A percentile compares a stretch with the other conserved stretches of the same genome.
These are phyloP conservation scores for Hypoxylon sp. DNA, from an alignment of 2,329 filamentous ascomycete genomes.

Conservation along the genomic window DNA sequence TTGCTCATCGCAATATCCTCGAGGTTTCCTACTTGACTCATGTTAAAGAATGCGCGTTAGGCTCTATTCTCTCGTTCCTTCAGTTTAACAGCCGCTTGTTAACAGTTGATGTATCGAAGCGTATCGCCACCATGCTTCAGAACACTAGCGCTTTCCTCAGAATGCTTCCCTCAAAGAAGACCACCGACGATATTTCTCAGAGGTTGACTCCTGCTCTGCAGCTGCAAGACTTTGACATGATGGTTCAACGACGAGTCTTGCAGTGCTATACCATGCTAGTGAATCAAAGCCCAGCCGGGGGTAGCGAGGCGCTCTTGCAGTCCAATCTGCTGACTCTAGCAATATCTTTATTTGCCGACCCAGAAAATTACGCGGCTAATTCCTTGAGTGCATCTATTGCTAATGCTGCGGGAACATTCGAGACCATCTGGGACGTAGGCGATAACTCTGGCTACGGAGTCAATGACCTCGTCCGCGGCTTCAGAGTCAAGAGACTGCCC, in stretches of 20 bases:
- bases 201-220: constrained; percentile 88
- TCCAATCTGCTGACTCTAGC: constrained; percentile 92
- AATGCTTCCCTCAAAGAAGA: constrained; percentile 85
- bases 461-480: constrained; percentile 85
- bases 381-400: constrained; percentile 93
- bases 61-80: constrained; percentile 91
- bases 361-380: constrained; percentile 87
- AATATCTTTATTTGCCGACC: constrained; percentile 92
- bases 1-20: constrained; percentile 83
- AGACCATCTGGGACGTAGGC: constrained; percentile 93
- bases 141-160: constrained; percentile 93
- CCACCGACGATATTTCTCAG: constrained; percentile 87
- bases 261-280: constrained; percentile 96
- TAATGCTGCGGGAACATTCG: constrained; percentile 88
- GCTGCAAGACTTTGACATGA: constrained; percentile 89
- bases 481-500: constrained; percentile 78
- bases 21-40: constrained; percentile 95
- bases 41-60: constrained; percentile 93
- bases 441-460: constrained; percentile 97
- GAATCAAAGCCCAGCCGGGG: constrained; percentile 86
- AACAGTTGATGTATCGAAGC: constrained; percentile 93
- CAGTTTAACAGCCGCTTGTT: constrained; percentile 93
- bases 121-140: constrained; percentile 93
- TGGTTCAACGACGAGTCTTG: constrained; percentile 92
- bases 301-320: constrained; percentile 87